Evolutionary conservation across 148 eudicot genomes (phyloP).

Genomic region (Limonium bicolor): DNA sequence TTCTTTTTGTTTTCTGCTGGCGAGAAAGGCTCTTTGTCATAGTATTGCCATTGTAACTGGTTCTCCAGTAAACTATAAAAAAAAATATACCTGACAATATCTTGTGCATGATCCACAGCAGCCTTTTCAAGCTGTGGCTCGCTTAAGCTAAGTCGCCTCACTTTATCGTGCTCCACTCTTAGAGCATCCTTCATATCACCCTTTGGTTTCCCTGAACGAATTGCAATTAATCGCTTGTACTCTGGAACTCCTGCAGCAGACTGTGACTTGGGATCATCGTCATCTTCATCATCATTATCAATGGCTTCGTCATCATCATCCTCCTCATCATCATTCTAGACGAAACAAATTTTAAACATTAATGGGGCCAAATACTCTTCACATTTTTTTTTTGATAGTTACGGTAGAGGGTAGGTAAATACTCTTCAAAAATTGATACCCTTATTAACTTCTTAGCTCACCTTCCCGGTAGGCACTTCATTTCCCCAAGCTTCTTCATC

Average conservation of each 20-base stretch:
- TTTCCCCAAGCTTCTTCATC: slow-evolving; percentile 73
- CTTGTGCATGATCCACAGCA: slow-evolving; percentile 24
- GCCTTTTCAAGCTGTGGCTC: slow-evolving; percentile 61
- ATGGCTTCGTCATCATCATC: slow-evolving; percentile 34
- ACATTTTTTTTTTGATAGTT: background rate
- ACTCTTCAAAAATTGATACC: slow-evolving; percentile 8
- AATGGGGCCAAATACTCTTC: background rate
- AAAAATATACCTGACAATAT: slow-evolving; percentile 5
- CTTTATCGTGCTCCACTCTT: slow-evolving; percentile 41
- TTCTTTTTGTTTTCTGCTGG: too few species aligned
- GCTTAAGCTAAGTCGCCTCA: slow-evolving; percentile 74
- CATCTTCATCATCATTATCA: slow-evolving; percentile 30
- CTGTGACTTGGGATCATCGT: slow-evolving; percentile 20
- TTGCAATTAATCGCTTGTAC: slow-evolving; percentile 51
- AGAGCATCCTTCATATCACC: slow-evolving; percentile 53
- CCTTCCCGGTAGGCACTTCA: slow-evolving; percentile 33
- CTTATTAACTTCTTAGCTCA: too few species aligned
- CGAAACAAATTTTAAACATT: background rate
- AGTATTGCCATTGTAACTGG: too few species aligned
- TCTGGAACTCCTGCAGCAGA: slow-evolving; percentile 35
- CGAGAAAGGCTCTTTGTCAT: too few species aligned
- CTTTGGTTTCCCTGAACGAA: slow-evolving; percentile 71
- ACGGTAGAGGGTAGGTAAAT: background rate
- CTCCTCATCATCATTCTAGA: slow-evolving; percentile 29
- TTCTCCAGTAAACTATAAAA: too few species aligned